These are phyloP conservation scores for Penicillium egyptiacum DNA, from an alignment of 495 filamentous ascomycete genomes.

Conservation along the genomic window DNA sequence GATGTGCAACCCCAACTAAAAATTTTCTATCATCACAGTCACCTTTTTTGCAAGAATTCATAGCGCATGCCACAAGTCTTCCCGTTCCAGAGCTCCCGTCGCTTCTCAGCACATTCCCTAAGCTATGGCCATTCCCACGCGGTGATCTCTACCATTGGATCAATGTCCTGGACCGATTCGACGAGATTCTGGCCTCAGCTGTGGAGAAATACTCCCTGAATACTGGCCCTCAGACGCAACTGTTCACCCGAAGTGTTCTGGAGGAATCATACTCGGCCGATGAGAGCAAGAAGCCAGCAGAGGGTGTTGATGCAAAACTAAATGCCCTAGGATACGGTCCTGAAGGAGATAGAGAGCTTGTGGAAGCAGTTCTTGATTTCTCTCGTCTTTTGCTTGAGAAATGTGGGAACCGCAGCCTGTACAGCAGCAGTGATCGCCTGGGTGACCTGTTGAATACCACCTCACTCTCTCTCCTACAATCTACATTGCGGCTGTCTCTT, in stretches of 20 bases:
- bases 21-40: conserved; percentile 58
- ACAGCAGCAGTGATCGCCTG: conserved; percentile 85
- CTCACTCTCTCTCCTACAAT: conserved; percentile 69
- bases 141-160: conserved; percentile 99
- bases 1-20: conserved; percentile 26
- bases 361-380: conserved; percentile 79
- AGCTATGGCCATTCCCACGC: conserved; percentile 91
- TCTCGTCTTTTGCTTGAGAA: conserved; percentile 85
- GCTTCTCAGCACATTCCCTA: conserved; percentile 76
- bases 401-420: conserved; percentile 96
- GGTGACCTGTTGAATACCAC: conserved; percentile 87
- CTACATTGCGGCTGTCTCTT: conserved; percentile 71
- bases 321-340: conserved; percentile 58
- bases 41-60: conserved; percentile 78
- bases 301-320: conserved; percentile 55
- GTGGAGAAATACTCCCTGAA: conserved; percentile 78
- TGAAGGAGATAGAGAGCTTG: conserved; percentile 76
- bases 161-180: conserved; percentile 89
- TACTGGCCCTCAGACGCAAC: conserved; percentile 74
- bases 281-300: conserved; percentile 37
- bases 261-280: conserved; percentile 51
- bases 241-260: conserved; percentile 66
- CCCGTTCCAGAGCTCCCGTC: conserved; percentile 73
- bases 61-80: conserved; percentile 63
- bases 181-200: conserved; percentile 78